A percentile compares a stretch with the other conserved stretches of the same genome.
Evolutionary conservation across 257 asterid species (phyloP).

Genomic region (Forsythia suspensa): DNA sequence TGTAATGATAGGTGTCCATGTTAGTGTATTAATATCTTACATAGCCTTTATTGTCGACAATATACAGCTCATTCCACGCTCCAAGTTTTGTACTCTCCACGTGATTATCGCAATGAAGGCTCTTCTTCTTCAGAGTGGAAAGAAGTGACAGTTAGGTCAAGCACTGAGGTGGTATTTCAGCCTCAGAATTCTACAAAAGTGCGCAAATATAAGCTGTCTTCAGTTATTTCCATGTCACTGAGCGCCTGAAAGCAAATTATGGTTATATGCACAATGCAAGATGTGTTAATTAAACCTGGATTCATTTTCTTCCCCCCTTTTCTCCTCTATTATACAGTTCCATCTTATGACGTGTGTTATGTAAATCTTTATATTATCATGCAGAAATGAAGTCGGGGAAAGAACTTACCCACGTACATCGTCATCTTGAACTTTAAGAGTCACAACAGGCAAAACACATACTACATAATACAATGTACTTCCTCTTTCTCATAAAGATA

Average conservation of each 20-base stretch:
- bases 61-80: conserved; percentile 73
- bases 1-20: neutral
- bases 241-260: conserved; percentile 54
- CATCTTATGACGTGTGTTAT: too few species aligned
- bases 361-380: too few species aligned
- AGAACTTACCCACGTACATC: too few species aligned
- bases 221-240: conserved; percentile 65
- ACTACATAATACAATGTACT: too few species aligned
- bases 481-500: too few species aligned
- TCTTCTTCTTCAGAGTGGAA: conserved; percentile 61
- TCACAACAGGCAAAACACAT: too few species aligned
- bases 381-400: too few species aligned
- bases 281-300: too few species aligned
- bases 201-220: conserved; percentile 76
- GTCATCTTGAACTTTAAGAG: too few species aligned
- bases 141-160: conserved; percentile 74
- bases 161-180: conserved; percentile 75
- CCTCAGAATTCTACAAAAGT: conserved; percentile 59
- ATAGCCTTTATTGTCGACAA: conserved; percentile 7
- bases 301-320: too few species aligned
- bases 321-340: too few species aligned
- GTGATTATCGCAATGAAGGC: conserved; percentile 70
- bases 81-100: conserved; percentile 64
- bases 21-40: conserved; percentile 6
- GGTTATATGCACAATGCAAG: too few species aligned